Evolutionary conservation across 306 rosid species (phyloP).

Genomic region (Vigna nakashimae): DNA sequence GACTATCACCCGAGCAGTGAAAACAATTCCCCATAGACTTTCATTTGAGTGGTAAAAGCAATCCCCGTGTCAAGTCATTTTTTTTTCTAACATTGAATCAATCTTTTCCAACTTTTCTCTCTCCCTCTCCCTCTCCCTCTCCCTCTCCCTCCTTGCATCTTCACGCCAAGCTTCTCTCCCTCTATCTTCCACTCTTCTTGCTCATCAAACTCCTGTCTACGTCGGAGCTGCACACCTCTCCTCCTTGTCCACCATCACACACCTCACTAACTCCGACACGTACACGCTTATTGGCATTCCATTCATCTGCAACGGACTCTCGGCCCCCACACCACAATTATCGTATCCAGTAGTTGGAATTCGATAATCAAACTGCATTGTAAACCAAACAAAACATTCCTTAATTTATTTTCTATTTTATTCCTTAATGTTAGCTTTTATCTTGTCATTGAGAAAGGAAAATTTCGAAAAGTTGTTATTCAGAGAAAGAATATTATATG

Average conservation of each 20-base stretch:
- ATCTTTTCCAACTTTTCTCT: too few relatives aligned
- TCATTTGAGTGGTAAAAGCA: too few relatives aligned
- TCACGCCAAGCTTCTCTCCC: too few relatives aligned
- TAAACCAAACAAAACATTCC: not conserved
- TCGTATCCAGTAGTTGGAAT: slow-evolving; percentile 59
- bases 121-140: too few relatives aligned
- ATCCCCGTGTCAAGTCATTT: too few relatives aligned
- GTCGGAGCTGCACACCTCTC: slow-evolving; percentile 76
- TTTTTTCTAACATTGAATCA: too few relatives aligned
- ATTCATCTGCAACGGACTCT: slow-evolving; percentile 67
- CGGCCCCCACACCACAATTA: slow-evolving; percentile 59
- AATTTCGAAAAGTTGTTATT: not conserved
- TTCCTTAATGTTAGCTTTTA: too few relatives aligned
- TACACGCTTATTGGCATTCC: slow-evolving; percentile 85
- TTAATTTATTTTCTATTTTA: too few relatives aligned
- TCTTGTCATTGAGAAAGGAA: too few relatives aligned
- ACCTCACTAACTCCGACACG: slow-evolving; percentile 92
- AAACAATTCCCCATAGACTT: too few relatives aligned
- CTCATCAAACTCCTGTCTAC: slow-evolving; percentile 55
- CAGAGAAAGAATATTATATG: not conserved
- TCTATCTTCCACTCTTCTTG: slow-evolving; percentile 56
- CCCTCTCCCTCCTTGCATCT: too few relatives aligned
- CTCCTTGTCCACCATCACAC: slow-evolving; percentile 81
- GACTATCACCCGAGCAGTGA: too few relatives aligned
- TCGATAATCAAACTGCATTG: slow-evolving; percentile 76